Percentiles rank a stretch among this genome's conserved stretches.
Conservation (phyloP, 176 grass and related monocot species). For the Typha latifolia region DNA sequence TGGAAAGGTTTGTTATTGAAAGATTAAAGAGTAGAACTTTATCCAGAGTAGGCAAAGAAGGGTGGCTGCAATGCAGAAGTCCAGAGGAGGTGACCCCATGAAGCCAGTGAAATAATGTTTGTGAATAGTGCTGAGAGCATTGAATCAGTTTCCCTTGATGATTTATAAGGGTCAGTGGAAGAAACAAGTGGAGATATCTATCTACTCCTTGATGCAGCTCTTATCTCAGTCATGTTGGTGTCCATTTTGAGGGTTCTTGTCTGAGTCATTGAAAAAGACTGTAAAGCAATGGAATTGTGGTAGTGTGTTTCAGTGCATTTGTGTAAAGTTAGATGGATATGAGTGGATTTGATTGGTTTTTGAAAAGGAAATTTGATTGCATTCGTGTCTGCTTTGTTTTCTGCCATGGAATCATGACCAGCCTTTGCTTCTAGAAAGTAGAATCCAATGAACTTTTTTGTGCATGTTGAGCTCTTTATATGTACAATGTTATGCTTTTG, state of each 20-base stretch:
- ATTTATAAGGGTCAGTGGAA: background rate
- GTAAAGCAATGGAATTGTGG: background rate
- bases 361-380: conserved; percentile 21
- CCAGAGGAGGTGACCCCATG: too few species aligned
- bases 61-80: too few species aligned
- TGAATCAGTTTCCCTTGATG: background rate
- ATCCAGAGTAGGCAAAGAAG: too few species aligned
- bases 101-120: background rate
- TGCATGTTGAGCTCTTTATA: background rate
- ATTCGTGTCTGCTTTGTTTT: conserved; percentile 1
- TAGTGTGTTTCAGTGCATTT: background rate
- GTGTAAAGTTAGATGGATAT: background rate
- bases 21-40: too few species aligned
- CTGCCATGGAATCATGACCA: conserved; percentile 4
- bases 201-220: background rate
- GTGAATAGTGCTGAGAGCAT: background rate
- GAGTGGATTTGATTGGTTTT: background rate
- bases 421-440: conserved; percentile 10
- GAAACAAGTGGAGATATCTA: background rate
- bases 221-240: background rate
- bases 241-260: background rate
- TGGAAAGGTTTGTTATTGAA: too few species aligned
- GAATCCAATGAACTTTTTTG: conserved; percentile 21
- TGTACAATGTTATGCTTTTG: too few species aligned
- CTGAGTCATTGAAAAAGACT: background rate